Evolutionary conservation across 1,284 basidiomycete species (phyloP).

Genomic region (Ganoderma multipileum): DNA sequence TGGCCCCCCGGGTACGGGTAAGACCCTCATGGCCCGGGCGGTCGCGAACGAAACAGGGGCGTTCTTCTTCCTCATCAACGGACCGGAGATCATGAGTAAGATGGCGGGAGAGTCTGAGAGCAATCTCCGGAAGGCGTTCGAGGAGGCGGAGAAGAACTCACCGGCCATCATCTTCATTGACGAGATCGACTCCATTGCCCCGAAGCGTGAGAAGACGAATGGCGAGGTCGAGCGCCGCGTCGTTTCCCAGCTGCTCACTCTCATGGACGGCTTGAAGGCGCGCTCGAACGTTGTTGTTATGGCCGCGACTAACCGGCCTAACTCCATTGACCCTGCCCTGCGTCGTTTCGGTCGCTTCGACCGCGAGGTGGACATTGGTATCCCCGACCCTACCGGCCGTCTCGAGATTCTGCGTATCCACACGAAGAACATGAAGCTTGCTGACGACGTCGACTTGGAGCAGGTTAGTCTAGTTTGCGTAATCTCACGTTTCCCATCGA

Average conservation of each 20-base stretch:
- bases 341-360: constrained; percentile 99
- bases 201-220: constrained; percentile 99
- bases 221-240: constrained; percentile 99
- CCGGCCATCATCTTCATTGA: constrained; percentile 99
- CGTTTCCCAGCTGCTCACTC: constrained; percentile 95
- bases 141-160: constrained; percentile 99
- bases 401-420: constrained; percentile 98
- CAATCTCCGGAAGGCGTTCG: constrained; percentile 97
- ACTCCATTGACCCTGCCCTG: constrained; percentile 98
- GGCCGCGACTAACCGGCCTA: constrained; percentile 98
- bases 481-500: neutral
- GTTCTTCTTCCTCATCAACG: constrained; percentile 99
- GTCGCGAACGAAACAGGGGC: constrained; percentile 99
- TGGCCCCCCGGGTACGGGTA: constrained; percentile 96
- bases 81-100: constrained; percentile 99
- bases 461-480: constrained; percentile 59
- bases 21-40: constrained; percentile 98
- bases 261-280: constrained; percentile 99
- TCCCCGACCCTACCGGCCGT: constrained; percentile 98
- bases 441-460: constrained; percentile 98
- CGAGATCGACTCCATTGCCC: constrained; percentile 98
- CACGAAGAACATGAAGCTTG: constrained; percentile 99
- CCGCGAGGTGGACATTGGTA: constrained; percentile 99
- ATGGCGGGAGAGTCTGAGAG: constrained; percentile 99
- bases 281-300: constrained; percentile 99